Conservation (phyloP, 129 eudicot species). For the Escallonia rubra region DNA sequence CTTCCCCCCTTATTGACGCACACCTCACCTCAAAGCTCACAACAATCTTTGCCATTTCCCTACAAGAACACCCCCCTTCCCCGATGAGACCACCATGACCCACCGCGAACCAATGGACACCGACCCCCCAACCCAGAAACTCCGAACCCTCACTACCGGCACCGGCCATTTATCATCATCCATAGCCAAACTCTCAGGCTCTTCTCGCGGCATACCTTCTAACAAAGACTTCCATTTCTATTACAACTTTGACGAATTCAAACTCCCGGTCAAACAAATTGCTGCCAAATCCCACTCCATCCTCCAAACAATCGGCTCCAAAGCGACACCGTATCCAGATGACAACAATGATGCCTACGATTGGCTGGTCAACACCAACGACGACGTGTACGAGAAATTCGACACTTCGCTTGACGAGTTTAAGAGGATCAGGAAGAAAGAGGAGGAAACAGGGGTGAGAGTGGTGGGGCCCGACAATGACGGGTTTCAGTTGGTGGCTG, state of each 20-base stretch:
- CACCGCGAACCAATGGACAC: too few relatives aligned
- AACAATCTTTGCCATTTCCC: too few relatives aligned
- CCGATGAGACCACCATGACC: too few relatives aligned
- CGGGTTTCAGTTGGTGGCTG: conserved; percentile 75
- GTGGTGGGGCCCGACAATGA: conserved; percentile 20
- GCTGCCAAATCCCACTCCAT: conserved; percentile 27
- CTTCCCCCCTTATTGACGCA: too few relatives aligned
- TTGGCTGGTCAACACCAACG: conserved; percentile 59
- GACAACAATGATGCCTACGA: conserved; percentile 41
- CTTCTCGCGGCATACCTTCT: conserved; percentile 52
- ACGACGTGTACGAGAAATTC: conserved; percentile 53
- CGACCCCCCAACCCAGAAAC: too few relatives aligned
- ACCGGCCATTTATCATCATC: conserved; percentile 33
- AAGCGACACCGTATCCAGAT: conserved; percentile 28
- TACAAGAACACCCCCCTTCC: too few relatives aligned
- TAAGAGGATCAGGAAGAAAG: conserved; percentile 26
- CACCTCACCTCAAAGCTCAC: too few relatives aligned
- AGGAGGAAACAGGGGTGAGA: conserved; percentile 46
- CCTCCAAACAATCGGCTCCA: conserved; percentile 35
- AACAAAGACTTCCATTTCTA: conserved; percentile 64
- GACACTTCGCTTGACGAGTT: conserved; percentile 61
- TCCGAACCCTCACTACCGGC: too few relatives aligned
- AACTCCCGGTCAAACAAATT: conserved; percentile 34
- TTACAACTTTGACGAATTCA: conserved; percentile 52
- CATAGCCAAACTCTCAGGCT: conserved; percentile 49